Conservation (phyloP, 768 basidiomycete species). For the Suillus weaverae region DNA sequence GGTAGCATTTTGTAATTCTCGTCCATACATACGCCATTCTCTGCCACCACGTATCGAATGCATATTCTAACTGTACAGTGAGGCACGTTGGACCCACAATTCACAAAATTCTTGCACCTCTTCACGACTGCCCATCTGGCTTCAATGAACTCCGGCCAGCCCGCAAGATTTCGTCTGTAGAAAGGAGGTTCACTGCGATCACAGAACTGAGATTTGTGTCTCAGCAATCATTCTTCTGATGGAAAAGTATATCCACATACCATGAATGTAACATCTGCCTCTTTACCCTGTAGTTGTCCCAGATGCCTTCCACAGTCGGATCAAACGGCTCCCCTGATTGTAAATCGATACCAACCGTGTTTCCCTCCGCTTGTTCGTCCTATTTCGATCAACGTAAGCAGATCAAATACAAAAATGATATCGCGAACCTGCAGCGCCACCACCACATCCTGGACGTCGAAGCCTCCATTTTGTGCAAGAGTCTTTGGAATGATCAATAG, state of each 20-base stretch:
- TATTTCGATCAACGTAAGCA: slow-evolving; percentile 28
- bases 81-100: slow-evolving; percentile 12
- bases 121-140: slow-evolving; percentile 66
- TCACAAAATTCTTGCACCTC: slow-evolving; percentile 13
- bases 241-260: slow-evolving; percentile 44
- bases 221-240: slow-evolving; percentile 22
- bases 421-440: slow-evolving; percentile 79
- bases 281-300: slow-evolving; percentile 99
- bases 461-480: slow-evolving; percentile 92
- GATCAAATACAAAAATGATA: slow-evolving; percentile 17
- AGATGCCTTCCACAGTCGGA: slow-evolving; percentile 92
- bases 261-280: slow-evolving; percentile 98
- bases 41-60: not conserved
- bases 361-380: slow-evolving; percentile 96
- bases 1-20: slow-evolving; percentile 9
- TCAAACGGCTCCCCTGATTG: slow-evolving; percentile 95
- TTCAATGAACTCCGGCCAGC: slow-evolving; percentile 88
- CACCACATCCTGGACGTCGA: slow-evolving; percentile 94
- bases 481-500: slow-evolving; percentile 95
- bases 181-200: slow-evolving; percentile 92
- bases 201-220: slow-evolving; percentile 60
- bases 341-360: slow-evolving; percentile 87
- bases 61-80: not conserved
- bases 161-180: slow-evolving; percentile 93
- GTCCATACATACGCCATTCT: not conserved